Evolutionary conservation across 2,329 filamentous ascomycete genomes (phyloP).

Genomic region (Colletotrichum agaves): DNA sequence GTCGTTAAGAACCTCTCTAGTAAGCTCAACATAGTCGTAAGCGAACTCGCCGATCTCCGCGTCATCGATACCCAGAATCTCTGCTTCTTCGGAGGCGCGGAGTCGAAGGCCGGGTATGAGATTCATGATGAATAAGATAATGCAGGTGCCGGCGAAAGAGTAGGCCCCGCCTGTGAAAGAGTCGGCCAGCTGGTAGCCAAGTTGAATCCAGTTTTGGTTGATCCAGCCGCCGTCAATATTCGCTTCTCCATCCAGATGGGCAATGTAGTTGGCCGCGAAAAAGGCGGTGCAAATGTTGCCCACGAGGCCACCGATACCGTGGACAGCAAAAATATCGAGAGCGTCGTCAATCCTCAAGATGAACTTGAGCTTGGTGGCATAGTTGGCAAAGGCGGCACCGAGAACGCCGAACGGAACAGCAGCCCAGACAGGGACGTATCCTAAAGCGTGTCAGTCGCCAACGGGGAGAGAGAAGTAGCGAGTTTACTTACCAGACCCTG

Average conservation of each 20-base stretch:
- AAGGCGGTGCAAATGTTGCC: slow-evolving; percentile 84
- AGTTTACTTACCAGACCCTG: slow-evolving; percentile 73
- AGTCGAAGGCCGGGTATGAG: slow-evolving; percentile 80
- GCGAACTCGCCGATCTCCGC: slow-evolving; percentile 93
- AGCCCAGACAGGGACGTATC: slow-evolving; percentile 85
- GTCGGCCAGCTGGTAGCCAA: slow-evolving; percentile 86
- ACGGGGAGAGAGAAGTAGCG: too few species aligned
- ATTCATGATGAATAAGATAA: slow-evolving; percentile 85
- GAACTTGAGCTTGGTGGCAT: slow-evolving; percentile 92
- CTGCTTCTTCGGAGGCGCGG: slow-evolving; percentile 79
- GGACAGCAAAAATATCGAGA: slow-evolving; percentile 88
- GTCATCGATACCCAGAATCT: slow-evolving; percentile 88
- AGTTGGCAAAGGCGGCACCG: slow-evolving; percentile 84
- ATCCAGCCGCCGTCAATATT: slow-evolving; percentile 82
- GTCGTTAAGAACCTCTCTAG: slow-evolving; percentile 64
- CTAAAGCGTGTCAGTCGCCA: slow-evolving; percentile 42
- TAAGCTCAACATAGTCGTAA: slow-evolving; percentile 93
- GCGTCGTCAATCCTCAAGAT: slow-evolving; percentile 83
- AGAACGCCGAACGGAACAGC: slow-evolving; percentile 82
- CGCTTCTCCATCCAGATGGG: slow-evolving; percentile 77
- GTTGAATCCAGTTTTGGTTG: slow-evolving; percentile 84
- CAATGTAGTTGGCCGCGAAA: slow-evolving; percentile 88
- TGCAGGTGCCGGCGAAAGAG: slow-evolving; percentile 80
- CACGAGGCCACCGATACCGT: slow-evolving; percentile 80
- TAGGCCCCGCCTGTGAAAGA: slow-evolving; percentile 80